phyloP scores from a whole-genome alignment of 139 green algal genomes.

The Micromonas commoda region DNA sequence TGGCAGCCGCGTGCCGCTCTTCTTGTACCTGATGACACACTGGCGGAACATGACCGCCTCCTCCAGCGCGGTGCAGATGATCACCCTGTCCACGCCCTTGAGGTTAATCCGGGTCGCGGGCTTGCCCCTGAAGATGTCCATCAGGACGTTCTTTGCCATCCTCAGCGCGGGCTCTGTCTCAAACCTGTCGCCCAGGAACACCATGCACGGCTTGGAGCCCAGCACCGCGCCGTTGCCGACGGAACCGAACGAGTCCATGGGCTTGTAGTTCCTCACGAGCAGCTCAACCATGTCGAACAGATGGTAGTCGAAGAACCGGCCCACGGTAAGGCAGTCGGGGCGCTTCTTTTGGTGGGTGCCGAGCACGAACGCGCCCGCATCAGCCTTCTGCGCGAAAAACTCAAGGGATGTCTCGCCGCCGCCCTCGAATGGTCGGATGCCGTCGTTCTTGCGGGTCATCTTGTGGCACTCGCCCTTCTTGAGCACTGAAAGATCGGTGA shows the following conservation, averaged over 20 bases:
- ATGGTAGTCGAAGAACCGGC: constrained; percentile 79
- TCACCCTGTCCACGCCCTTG: constrained; percentile 67
- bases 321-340: constrained; percentile 87
- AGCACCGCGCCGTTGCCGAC: background rate
- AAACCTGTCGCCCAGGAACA: constrained; percentile 33
- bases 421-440: constrained; percentile 78
- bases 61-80: constrained; percentile 38
- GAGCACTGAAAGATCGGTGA: constrained; percentile 1
- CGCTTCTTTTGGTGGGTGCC: constrained; percentile 90
- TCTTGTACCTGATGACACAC: constrained; percentile 69
- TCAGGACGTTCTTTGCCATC: constrained; percentile 64
- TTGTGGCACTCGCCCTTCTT: constrained; percentile 56
- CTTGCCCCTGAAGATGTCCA: constrained; percentile 78
- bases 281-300: constrained; percentile 73
- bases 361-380: constrained; percentile 73
- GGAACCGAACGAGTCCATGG: constrained; percentile 16
- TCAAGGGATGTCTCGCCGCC: constrained; percentile 72
- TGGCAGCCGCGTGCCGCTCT: constrained; percentile 61
- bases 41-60: constrained; percentile 60
- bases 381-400: constrained; percentile 53
- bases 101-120: constrained; percentile 50
- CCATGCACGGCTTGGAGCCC: constrained; percentile 29
- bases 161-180: constrained; percentile 39
- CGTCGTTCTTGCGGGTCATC: constrained; percentile 71
- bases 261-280: constrained; percentile 22